A percentile compares a stretch with the other conserved stretches of the same genome.
Evolutionary conservation across 306 rosid genomes (phyloP).

Genomic region (Cyclanthera cordifolia): DNA sequence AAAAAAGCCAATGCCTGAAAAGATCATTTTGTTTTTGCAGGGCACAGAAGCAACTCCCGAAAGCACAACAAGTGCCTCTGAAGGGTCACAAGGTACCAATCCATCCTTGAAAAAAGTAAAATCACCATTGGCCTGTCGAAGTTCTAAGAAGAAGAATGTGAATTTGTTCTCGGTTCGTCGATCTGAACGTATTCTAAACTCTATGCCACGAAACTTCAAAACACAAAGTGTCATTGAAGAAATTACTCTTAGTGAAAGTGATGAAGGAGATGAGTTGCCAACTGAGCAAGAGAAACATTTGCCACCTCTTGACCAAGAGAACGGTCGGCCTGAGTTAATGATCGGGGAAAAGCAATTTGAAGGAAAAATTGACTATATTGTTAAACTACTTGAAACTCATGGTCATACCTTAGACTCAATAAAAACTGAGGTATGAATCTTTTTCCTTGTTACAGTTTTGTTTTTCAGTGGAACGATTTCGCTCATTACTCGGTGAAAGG

Average conservation of each 20-base stretch:
- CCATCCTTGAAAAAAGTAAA: constrained; percentile 3
- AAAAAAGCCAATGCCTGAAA: too few relatives aligned
- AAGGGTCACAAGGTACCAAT: not conserved
- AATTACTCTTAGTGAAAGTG: constrained; percentile 13
- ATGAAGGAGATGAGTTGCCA: not conserved
- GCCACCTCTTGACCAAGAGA: not conserved
- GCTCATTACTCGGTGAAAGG: not conserved
- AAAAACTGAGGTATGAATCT: not conserved
- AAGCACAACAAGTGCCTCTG: not conserved
- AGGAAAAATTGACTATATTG: constrained; percentile 8
- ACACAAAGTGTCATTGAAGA: constrained; percentile 8
- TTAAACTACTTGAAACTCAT: constrained; percentile 11
- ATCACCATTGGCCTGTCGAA: not conserved
- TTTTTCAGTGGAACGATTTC: not conserved
- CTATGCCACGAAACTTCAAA: not conserved
- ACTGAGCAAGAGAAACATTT: not conserved
- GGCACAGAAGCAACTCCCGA: not conserved
- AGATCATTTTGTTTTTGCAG: not conserved
- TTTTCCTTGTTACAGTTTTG: not conserved
- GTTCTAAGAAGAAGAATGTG: not conserved
- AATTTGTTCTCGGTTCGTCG: constrained; percentile 8
- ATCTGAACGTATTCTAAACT: constrained; percentile 14
- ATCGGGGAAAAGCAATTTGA: not conserved
- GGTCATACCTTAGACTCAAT: not conserved
- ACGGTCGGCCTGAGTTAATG: not conserved